Evolutionary conservation across 192 early-diverging fungal species (phyloP), one percentile per base, ranked within the genome.

Genomic region (Oehlia diaphana): DNA sequence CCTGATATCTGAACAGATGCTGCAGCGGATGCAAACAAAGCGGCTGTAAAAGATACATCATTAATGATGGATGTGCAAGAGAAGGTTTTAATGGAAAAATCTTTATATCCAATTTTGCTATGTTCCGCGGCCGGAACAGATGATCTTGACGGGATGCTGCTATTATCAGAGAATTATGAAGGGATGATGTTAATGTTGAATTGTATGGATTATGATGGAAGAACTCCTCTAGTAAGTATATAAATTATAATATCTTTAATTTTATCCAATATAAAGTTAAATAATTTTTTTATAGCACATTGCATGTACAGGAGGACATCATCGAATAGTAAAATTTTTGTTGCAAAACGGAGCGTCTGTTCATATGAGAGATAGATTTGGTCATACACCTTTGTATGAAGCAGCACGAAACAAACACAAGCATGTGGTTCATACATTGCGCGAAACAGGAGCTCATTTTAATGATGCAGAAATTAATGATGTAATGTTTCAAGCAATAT

Each of bases 361-460:
- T 23, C 97, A 99, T 81, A 86, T 92, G 28, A 90, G 96, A 6
- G 97, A 98, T 85, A 87, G 92, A 44, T 89, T 90, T 64, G 95
- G 96, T 1, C 97, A 96, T 78, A 96, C 95, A 7, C 95, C 97
- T 2, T 82, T 99, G 9, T 96, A 89, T 81, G 92, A 96, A 78
- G 96, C 97, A 0, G 90, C 94, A 9, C 82, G 87, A 21, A 85
- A 89, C 47, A 87, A 90, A 19, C 88, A 89, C 63, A 77, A 83
- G 3, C 90, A 92, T 68, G 89, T 92, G 65, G 91, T 94, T 9
- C 81, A 81, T 21, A 77, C 98, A 74, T 84, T 99, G 61, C 64
- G 90, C 9, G 81, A 92, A 50, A 92, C 95, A 2, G 97, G 96
- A 35, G 96, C 95, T 19, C 96, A 97, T 80, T 96, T 99, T 81